Base-by-base conservation (phyloP, 306 rosid species). In the Acacia melanoxylon region DNA sequence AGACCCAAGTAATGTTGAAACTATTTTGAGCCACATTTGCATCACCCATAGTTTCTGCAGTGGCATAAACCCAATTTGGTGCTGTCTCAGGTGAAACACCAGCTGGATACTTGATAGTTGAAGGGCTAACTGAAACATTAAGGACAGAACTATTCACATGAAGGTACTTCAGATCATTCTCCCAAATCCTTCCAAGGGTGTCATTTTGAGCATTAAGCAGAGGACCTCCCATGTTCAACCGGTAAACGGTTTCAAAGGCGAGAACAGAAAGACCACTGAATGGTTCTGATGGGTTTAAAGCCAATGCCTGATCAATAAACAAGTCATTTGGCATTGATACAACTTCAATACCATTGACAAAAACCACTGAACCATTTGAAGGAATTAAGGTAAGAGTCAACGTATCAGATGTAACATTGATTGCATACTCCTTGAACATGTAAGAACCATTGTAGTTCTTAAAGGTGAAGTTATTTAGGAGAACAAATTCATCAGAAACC, bases 1-100 rank as follows among this genome's bases (percentile, higher is more conserved):
- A 90, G 45, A 93, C 94, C 99, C 99, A 95, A 78, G 99, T 95
- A 73, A 95, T 85, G 88, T 93, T 95, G 95, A 95, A 95, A 86
- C 84, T 95, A 58, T 77, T 86, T 44, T 83, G 81, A 62, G 92
- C 80, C 8, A 93, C 94, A 83, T 93, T 89, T 0, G 98, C 86
- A 82, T 87, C 90, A 63, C 86, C 90, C 99, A 95, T 93, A 56
- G 91, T 87, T 77, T 93, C 95, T 10, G 98, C 97, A 54, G 95
- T 91, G 45, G 99, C 93, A 79, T 95, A 95, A 79, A 95, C 97
- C 94, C 84, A 87, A 83, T 95, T 95, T 1, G 98, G 98, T 4
- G 98, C 99, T 0, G 87, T 92, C 72, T 95, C 94, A 0, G 95
- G 88, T 0, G 97, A 90, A 77, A 93, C 86, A 10, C 84, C 79